Base-by-base conservation (phyloP, 768 basidiomycete genomes). In the Tylopilus sp. region DNA sequence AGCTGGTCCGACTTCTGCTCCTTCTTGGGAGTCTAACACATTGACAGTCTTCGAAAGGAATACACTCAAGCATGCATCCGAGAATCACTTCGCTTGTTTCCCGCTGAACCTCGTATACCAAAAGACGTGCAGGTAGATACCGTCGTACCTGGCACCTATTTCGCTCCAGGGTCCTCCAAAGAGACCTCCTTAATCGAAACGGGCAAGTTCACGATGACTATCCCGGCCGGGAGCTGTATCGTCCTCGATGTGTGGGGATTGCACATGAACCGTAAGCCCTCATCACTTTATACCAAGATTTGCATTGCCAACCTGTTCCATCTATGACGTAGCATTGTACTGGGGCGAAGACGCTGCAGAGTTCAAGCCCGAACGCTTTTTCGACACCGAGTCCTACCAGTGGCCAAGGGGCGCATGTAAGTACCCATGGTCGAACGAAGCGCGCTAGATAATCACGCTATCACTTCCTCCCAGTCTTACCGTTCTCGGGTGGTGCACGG, bases 331-430 rank as follows among this genome's bases (percentile, higher is more conserved):
- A 81, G 79, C 76, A 3, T 62, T 77, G 20, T 70, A 76, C 41
- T 80, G 79, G 79, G 79, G 79, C 7, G 59, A 69, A 13, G 77
- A 80, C 45, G 67, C 50, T 0, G 61, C 52, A 10, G 69, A 72
- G 18, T 81, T 79, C 67, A 77, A 64, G 40, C 78, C 78, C 0
- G 75, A 76, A 42, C 72, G 76, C 0, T 81, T 80, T 58, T 38
- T n/a, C n/a, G n/a, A n/a, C n/a, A n/a, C n/a, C n/a, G n/a, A n/a
- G n/a, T n/a, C n/a, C n/a, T n/a, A n/a, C n/a, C n/a, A n/a, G n/a
- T n/a, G n/a, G n/a, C n/a, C n/a, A n/a, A n/a, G n/a, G n/a, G n/a
- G n/a, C n/a, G 47, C 47, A 31, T 48, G 47, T 40, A 40, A 21
- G 47, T 20, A 6, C 11, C 7, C 3, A 17, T 15, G 6, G 9